Conservation (phyloP, 371 early-diverging fungal species). For the Mucor irregularis region DNA sequence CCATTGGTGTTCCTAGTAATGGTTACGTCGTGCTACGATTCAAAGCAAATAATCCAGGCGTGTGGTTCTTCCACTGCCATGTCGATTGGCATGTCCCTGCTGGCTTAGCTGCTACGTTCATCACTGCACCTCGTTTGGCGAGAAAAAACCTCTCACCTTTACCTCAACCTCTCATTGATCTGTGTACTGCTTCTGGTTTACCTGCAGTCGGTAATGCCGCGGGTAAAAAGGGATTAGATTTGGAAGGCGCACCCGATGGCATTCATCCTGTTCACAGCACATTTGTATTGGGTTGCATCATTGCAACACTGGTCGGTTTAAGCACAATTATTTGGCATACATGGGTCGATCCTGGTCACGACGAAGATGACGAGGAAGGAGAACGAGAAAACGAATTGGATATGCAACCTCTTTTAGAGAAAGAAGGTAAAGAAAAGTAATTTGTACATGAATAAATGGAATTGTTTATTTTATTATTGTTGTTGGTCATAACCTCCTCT, state of each 20-base stretch:
- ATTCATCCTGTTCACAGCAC: conserved; percentile 44
- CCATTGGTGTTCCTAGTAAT: conserved; percentile 52
- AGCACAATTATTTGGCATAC: conserved; percentile 72
- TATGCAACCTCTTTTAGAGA: conserved; percentile 3
- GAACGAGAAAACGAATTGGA: conserved; percentile 7
- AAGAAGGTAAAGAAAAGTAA: neutral
- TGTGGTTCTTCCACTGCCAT: conserved; percentile 59
- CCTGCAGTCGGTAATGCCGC: conserved; percentile 54
- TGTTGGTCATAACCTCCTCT: neutral
- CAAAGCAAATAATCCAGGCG: conserved; percentile 60
- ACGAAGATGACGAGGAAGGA: conserved; percentile 30
- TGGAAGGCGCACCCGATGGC: conserved; percentile 47
- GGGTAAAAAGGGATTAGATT: conserved; percentile 57
- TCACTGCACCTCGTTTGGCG: conserved; percentile 62
- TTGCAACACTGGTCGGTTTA: conserved; percentile 68
- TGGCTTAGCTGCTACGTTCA: conserved; percentile 53
- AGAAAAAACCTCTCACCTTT: conserved; percentile 21
- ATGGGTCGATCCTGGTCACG: conserved; percentile 19
- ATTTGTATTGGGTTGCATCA: conserved; percentile 59
- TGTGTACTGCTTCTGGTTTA: conserved; percentile 52
- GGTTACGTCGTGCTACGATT: conserved; percentile 70
- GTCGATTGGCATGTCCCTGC: conserved; percentile 30
- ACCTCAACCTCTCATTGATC: conserved; percentile 33
- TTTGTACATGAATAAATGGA: neutral
- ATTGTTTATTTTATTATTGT: neutral